Base-by-base conservation (phyloP, 31 red algal genomes). In the Bonnemaisonia californica region DNA sequence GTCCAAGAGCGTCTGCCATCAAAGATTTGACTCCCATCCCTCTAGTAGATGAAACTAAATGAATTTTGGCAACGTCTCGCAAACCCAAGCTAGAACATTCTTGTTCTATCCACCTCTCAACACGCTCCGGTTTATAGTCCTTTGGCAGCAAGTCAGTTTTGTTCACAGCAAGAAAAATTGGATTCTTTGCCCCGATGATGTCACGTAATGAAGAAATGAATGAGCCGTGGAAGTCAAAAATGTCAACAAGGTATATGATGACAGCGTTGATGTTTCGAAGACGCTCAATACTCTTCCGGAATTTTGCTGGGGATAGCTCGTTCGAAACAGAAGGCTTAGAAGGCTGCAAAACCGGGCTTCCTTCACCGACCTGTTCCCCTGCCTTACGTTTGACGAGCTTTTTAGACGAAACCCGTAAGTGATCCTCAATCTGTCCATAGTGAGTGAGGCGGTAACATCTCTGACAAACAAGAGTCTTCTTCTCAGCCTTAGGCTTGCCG, bases 221-320 rank as follows among this genome's bases (percentile, higher is more conserved):
- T 29, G 91, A 81, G 26, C 90, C 93, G 26, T 81, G 78, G 66
- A 99, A 96, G 81, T 99, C 97, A 74, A 99, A 92, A 22, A 99
- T 85, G 61, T 99, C 97, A 29, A 99, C 86, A 23, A 99, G 80
- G 60, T 89, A 93, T 47, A 99, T 84, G 32, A 99, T 72, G 56
- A 94, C 87, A 37, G 73, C 59, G 63, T 83, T 82, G 23, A 68
- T 55, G 7, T 41, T 77, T 13, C 69, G 48, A 24, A 99, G 56
- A 21, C 66, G 66, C 23, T 84, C 68, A 41, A 99, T 58, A 55
- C 39, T 83, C 62, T 81, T 73, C 31, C 90, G 91, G 81, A 96
- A 99, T 38, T 74, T 83, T 23, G 62, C 82, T 4, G 91, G 89
- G 5, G 89, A 83, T 36, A 98, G 59, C 61, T 91, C 87, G 48